phyloP scores from a whole-genome alignment of 164 flowering plant species.

The Magnolia changhungtana region DNA sequence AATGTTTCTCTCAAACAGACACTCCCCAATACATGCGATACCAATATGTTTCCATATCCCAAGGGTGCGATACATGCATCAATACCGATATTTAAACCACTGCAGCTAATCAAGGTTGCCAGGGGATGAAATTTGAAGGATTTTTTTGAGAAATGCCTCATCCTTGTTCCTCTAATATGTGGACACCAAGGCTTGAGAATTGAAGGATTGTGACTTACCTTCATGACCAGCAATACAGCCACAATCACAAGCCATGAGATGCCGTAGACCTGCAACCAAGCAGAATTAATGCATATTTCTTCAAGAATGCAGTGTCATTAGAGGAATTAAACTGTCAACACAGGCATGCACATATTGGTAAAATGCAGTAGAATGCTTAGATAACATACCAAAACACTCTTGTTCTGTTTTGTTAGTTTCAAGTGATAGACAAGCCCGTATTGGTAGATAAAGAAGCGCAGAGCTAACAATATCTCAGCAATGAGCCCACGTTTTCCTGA shows the following conservation, averaged over 20 bases:
- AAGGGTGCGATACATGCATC: too few species aligned
- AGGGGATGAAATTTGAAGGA: background rate
- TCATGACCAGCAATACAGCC: slow-evolving; percentile 73
- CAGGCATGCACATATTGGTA: background rate
- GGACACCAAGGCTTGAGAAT: background rate
- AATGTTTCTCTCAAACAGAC: too few species aligned
- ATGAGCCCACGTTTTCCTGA: slow-evolving; percentile 80
- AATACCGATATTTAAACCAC: background rate
- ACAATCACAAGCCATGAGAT: slow-evolving; percentile 87
- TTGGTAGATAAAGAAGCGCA: slow-evolving; percentile 87
- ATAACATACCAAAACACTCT: slow-evolving; percentile 60
- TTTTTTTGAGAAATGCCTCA: background rate
- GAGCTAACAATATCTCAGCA: slow-evolving; percentile 66
- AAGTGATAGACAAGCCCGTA: slow-evolving; percentile 96
- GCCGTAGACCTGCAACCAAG: slow-evolving; percentile 72
- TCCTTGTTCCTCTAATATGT: background rate
- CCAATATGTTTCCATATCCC: too few species aligned
- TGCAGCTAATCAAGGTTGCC: background rate
- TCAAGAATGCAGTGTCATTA: too few species aligned
- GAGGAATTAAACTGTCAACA: background rate
- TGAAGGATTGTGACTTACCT: slow-evolving; percentile 37
- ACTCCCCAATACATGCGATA: too few species aligned
- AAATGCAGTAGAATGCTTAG: background rate
- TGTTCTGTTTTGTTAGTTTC: slow-evolving; percentile 40
- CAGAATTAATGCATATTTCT: background rate